Conservation (phyloP, 257 asterid genomes). For the Scutellaria minor region DNA sequence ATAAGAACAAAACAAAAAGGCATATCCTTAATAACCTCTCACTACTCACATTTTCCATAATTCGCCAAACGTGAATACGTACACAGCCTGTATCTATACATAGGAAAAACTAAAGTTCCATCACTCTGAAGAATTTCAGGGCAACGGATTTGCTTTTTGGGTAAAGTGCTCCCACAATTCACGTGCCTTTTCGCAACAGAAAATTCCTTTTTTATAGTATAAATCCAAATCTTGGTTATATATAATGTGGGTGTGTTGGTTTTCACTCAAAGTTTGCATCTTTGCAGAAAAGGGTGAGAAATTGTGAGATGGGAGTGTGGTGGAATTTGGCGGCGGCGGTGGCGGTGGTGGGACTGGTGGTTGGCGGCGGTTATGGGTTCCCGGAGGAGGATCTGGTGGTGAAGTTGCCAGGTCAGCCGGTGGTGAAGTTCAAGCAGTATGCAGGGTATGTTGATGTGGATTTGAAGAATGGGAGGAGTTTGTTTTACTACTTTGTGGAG, state of each 20-base stretch:
- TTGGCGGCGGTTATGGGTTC: constrained; percentile 56
- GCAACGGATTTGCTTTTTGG: constrained; percentile 38
- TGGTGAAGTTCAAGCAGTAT: constrained; percentile 78
- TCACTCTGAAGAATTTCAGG: constrained; percentile 32
- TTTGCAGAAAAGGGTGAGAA: constrained; percentile 27
- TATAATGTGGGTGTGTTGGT: not conserved
- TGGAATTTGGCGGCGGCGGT: constrained; percentile 52
- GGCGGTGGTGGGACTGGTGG: constrained; percentile 49
- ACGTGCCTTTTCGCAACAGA: constrained; percentile 53
- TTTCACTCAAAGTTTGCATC: constrained; percentile 30
- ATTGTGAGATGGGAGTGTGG: constrained; percentile 47
- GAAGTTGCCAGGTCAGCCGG: constrained; percentile 84
- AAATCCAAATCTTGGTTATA: constrained; percentile 11
- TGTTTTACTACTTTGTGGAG: constrained; percentile 93
- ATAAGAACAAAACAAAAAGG: constrained; percentile 30
- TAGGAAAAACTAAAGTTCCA: constrained; percentile 13
- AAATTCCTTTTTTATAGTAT: constrained; percentile 33
- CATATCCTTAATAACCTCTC: constrained; percentile 21
- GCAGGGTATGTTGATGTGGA: constrained; percentile 95
- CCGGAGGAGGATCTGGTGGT: constrained; percentile 80
- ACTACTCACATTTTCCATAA: constrained; percentile 36
- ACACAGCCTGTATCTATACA: constrained; percentile 20
- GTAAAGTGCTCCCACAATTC: constrained; percentile 59
- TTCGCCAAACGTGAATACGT: constrained; percentile 23
- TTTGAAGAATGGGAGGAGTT: constrained; percentile 76